Evolutionary conservation across 2,329 filamentous ascomycete genomes (phyloP).

Genomic region (Talaromyces atroroseus): DNA sequence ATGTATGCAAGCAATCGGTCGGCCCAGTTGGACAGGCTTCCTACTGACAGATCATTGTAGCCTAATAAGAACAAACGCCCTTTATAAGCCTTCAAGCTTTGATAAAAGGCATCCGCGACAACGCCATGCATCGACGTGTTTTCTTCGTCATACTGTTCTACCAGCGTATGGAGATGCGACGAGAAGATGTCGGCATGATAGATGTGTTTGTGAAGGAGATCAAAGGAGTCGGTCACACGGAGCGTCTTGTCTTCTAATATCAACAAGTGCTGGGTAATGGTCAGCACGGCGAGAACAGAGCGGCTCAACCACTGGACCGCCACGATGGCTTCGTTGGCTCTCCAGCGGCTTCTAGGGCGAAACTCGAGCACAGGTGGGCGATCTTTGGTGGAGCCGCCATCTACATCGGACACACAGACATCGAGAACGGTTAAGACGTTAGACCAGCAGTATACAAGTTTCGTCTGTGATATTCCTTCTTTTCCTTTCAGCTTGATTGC

Average conservation of each 20-base stretch:
- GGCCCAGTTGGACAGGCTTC: slow-evolving; percentile 93
- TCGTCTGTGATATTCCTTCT: slow-evolving; percentile 64
- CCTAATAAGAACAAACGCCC: slow-evolving; percentile 86
- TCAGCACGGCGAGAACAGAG: slow-evolving; percentile 85
- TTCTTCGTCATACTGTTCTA: slow-evolving; percentile 83
- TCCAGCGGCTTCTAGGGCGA: slow-evolving; percentile 78
- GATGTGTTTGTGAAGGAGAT: slow-evolving; percentile 84
- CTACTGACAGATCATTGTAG: slow-evolving; percentile 89
- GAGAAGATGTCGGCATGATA: slow-evolving; percentile 91
- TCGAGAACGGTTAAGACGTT: slow-evolving; percentile 94
- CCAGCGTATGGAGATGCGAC: slow-evolving; percentile 71
- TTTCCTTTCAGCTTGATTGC: slow-evolving; percentile 83
- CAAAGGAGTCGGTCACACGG: slow-evolving; percentile 90
- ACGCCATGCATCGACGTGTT: slow-evolving; percentile 90
- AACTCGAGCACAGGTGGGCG: slow-evolving; percentile 76
- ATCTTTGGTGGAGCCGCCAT: slow-evolving; percentile 60
- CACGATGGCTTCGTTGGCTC: slow-evolving; percentile 89
- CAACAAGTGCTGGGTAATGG: slow-evolving; percentile 87
- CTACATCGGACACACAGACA: slow-evolving; percentile 63
- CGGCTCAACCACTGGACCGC: slow-evolving; percentile 95
- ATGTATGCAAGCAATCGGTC: slow-evolving; percentile 88
- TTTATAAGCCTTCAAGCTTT: slow-evolving; percentile 96
- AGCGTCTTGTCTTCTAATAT: slow-evolving; percentile 86
- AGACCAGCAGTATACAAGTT: slow-evolving; percentile 97
- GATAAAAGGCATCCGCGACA: slow-evolving; percentile 93